Percentiles rank a stretch among this genome's conserved stretches.
Evolutionary conservation across 2,329 filamentous ascomycete genomes (phyloP).

Genomic region (Rhynchosporium graminicola): DNA sequence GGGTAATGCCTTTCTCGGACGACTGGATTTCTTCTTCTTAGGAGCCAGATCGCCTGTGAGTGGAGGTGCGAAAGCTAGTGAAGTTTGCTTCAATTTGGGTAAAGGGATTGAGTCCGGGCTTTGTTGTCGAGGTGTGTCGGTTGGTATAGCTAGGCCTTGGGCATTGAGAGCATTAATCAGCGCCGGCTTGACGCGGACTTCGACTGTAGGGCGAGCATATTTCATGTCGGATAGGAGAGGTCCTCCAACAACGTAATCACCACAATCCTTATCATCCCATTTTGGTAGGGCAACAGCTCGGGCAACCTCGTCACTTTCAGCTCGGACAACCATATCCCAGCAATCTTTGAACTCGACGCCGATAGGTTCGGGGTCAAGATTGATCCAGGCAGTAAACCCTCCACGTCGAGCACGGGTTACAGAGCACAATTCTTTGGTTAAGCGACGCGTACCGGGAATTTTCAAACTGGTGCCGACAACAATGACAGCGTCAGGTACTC

Average conservation of each 20-base stretch:
- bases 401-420: slow-evolving; percentile 80
- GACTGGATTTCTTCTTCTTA: slow-evolving; percentile 33
- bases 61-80: slow-evolving; percentile 43
- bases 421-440: slow-evolving; percentile 88
- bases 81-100: slow-evolving; percentile 53
- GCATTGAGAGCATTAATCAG: slow-evolving; percentile 45
- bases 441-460: slow-evolving; percentile 85
- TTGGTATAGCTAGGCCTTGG: slow-evolving; percentile 58
- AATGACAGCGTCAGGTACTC: slow-evolving; percentile 85
- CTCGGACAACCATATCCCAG: slow-evolving; percentile 88
- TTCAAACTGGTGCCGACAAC: slow-evolving; percentile 96
- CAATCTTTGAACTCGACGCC: slow-evolving; percentile 86
- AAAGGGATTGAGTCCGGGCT: slow-evolving; percentile 34
- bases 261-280: slow-evolving; percentile 58
- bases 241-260: slow-evolving; percentile 49
- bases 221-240: slow-evolving; percentile 45
- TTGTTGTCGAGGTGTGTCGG: slow-evolving; percentile 55
- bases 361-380: slow-evolving; percentile 80
- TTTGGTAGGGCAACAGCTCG: slow-evolving; percentile 63
- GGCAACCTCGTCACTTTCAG: slow-evolving; percentile 86
- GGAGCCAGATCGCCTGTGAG: slow-evolving; percentile 22
- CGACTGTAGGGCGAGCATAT: slow-evolving; percentile 46
- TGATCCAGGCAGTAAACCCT: slow-evolving; percentile 92
- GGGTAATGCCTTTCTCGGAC: slow-evolving; percentile 33
- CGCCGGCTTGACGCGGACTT: slow-evolving; percentile 41